Conservation (phyloP, 2,329 filamentous ascomycete species). For the Cadophora sp. region DNA sequence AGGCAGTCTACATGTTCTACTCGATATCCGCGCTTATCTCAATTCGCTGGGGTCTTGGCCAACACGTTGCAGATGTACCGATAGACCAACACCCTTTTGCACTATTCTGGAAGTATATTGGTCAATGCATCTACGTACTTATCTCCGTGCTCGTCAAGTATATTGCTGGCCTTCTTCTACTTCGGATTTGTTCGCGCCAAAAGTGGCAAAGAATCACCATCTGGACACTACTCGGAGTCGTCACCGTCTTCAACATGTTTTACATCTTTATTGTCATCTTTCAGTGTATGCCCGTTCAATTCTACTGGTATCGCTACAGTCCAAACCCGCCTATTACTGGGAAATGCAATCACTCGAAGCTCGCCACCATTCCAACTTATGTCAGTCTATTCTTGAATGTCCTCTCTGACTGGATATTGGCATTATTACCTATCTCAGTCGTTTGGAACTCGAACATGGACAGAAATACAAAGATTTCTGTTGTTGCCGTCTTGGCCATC, state of each 20-base stretch:
- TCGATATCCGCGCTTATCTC: conserved; percentile 23
- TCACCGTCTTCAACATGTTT: conserved; percentile 44
- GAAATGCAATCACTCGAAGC: conserved; percentile 38
- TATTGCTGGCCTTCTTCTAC: conserved; percentile 45
- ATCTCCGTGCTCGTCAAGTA: conserved; percentile 47
- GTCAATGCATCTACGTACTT: conserved; percentile 45
- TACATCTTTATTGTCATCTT: conserved; percentile 46
- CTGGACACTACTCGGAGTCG: conserved; percentile 41
- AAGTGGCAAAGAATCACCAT: conserved; percentile 42
- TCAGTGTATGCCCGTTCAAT: conserved; percentile 45
- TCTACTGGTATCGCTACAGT: conserved; percentile 45
- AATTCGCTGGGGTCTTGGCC: conserved; percentile 30
- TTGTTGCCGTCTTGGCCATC: conserved; percentile 37
- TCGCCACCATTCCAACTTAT: conserved; percentile 44
- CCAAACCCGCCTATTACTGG: conserved; percentile 31
- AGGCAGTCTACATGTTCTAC: conserved; percentile 29
- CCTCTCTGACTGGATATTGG: conserved; percentile 47
- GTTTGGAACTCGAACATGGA: conserved; percentile 49
- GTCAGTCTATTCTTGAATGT: conserved; percentile 48
- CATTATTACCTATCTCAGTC: conserved; percentile 47
- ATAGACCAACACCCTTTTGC: conserved; percentile 20
- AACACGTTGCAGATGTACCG: conserved; percentile 26
- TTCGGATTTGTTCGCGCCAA: conserved; percentile 40
- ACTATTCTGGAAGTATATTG: conserved; percentile 39
- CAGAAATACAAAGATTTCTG: conserved; percentile 45